These are phyloP conservation scores for Obelidium mucronatum DNA, from an alignment of 192 early-diverging fungal genomes.

Conservation along the genomic window DNA sequence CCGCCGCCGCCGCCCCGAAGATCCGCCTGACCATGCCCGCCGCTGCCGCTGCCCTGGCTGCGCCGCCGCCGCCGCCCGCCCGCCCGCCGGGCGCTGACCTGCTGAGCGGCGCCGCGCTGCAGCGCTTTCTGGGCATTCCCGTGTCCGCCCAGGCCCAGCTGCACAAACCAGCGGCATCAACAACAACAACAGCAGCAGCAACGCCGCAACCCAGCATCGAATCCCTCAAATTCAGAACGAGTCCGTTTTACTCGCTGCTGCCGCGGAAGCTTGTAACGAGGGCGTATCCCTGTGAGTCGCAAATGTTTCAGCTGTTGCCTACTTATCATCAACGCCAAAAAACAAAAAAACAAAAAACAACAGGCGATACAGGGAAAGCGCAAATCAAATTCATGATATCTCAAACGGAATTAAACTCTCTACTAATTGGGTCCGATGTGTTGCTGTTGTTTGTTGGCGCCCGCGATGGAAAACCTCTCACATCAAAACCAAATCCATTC, in stretches of 20 bases:
- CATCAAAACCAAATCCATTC: constrained; percentile 8
- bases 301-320: not conserved
- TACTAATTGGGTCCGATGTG: not conserved
- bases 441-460: constrained; percentile 28
- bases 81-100: too few species aligned
- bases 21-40: too few species aligned
- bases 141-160: not conserved
- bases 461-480: not conserved
- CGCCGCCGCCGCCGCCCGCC: not conserved
- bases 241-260: constrained; percentile 7
- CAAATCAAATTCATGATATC: not conserved
- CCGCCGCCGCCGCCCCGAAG: not conserved
- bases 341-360: too few species aligned
- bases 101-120: too few species aligned
- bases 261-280: not conserved
- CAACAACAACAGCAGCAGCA: not conserved
- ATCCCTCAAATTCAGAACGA: not conserved
- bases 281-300: constrained; percentile 4
- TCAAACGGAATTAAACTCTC: not conserved
- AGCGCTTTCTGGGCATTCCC: not conserved
- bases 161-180: not conserved
- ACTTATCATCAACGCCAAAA: not conserved
- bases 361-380: constrained; percentile 13
- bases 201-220: not conserved
- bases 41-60: not conserved